phyloP scores from a whole-genome alignment of 169 alveolate species.

The Eimeria brunetti region DNA sequence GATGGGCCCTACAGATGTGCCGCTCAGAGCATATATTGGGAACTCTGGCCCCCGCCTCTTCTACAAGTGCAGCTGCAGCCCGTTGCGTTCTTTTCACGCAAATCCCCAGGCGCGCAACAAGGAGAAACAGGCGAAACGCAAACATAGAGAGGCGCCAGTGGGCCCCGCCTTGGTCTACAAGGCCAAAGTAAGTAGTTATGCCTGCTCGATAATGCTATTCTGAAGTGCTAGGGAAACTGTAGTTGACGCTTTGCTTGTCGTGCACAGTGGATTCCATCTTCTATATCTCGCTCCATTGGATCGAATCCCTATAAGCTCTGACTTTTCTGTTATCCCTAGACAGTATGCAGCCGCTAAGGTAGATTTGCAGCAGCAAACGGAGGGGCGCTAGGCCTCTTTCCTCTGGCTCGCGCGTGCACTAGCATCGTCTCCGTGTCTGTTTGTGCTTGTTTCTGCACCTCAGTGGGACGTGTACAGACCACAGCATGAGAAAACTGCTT shows the following conservation, averaged over 20 bases:
- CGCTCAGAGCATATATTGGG: background rate
- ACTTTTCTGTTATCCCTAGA: background rate
- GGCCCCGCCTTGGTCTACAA: constrained; percentile 25
- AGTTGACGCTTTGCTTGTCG: background rate
- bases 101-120: background rate
- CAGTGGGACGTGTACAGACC: constrained; percentile 35
- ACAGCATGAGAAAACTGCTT: background rate
- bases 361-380: background rate
- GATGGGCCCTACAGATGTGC: background rate
- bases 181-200: constrained; percentile 12
- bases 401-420: background rate
- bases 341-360: background rate
- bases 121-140: constrained; percentile 6
- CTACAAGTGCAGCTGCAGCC: background rate
- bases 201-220: background rate
- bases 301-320: background rate
- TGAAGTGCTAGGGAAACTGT: background rate
- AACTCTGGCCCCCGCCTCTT: background rate
- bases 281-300: background rate
- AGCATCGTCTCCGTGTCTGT: background rate
- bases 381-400: background rate
- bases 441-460: background rate
- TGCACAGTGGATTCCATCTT: background rate
- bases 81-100: background rate
- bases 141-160: background rate